phyloP scores from a whole-genome alignment of 2,329 filamentous ascomycete species.

The Epichloe festucae region DNA sequence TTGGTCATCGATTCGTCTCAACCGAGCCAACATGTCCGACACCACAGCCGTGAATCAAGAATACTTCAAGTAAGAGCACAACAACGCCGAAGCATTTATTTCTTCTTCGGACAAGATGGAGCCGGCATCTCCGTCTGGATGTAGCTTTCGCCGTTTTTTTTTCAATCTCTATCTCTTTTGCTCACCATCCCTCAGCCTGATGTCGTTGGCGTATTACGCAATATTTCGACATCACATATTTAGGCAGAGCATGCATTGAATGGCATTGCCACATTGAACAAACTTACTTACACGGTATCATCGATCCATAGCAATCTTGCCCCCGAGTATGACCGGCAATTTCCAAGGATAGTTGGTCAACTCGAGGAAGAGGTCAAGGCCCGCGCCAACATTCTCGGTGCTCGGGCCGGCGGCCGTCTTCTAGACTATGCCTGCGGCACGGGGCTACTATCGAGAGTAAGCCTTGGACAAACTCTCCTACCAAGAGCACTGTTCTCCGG shows the following conservation, averaged over 20 bases:
- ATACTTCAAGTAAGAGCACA: conserved; percentile 28
- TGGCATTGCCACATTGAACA: not conserved
- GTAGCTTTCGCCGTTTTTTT: too few species aligned
- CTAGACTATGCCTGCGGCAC: conserved; percentile 70
- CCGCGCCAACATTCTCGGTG: conserved; percentile 47
- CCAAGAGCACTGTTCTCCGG: too few species aligned
- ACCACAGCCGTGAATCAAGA: conserved; percentile 23
- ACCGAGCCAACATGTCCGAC: conserved; percentile 17
- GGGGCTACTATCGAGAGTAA: conserved; percentile 43
- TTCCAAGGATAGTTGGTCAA: conserved; percentile 37
- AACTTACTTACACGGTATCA: not conserved
- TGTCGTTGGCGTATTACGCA: too few species aligned
- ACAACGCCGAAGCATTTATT: not conserved
- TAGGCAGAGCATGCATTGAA: not conserved
- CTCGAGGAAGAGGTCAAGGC: conserved; percentile 41
- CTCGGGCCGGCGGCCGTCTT: conserved; percentile 35
- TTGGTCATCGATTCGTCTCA: not conserved
- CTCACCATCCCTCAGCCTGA: too few species aligned
- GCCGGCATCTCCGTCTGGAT: too few species aligned
- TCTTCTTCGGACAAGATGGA: too few species aligned
- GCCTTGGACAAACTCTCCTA: not conserved
- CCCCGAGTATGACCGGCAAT: conserved; percentile 34
- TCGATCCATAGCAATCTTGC: conserved; percentile 15
- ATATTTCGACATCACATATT: not conserved
- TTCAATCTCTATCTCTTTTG: too few species aligned